A percentile compares a stretch with the other conserved stretches of the same genome.
Evolutionary conservation across 2,329 filamentous ascomycete genomes (phyloP).

Genomic region (Penicillium verrucosum): DNA sequence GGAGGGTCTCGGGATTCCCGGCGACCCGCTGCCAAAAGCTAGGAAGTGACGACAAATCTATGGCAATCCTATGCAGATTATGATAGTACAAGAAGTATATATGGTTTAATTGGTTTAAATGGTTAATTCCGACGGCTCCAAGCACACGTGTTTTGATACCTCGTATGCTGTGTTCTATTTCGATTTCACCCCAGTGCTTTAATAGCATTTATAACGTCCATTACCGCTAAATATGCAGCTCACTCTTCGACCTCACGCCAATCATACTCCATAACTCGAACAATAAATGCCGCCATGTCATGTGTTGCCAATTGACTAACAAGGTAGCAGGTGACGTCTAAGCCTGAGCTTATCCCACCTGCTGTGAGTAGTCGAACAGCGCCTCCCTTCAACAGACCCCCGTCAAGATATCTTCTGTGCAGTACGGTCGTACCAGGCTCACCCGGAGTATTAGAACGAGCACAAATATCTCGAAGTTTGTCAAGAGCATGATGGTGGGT

Average conservation of each 20-base stretch:
- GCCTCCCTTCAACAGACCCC: conserved; percentile 31
- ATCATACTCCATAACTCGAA: conserved; percentile 72
- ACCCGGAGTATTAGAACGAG: conserved; percentile 5
- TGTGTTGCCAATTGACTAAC: conserved; percentile 78
- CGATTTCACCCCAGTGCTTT: not conserved
- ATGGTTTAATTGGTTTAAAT: too few relatives aligned
- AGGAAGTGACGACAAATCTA: not conserved
- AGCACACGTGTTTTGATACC: too few relatives aligned
- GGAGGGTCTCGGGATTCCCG: not conserved
- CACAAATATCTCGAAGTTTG: conserved; percentile 21
- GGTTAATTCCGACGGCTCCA: too few relatives aligned
- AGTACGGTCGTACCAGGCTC: conserved; percentile 10
- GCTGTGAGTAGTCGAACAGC: conserved; percentile 72
- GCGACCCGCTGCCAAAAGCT: not conserved
- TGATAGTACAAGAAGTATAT: too few relatives aligned
- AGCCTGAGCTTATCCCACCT: conserved; percentile 72
- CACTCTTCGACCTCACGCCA: conserved; percentile 54
- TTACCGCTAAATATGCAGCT: not conserved
- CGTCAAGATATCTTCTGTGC: conserved; percentile 23
- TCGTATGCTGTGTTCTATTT: too few relatives aligned
- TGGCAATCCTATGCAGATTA: not conserved
- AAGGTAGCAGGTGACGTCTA: conserved; percentile 81
- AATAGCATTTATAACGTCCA: not conserved
- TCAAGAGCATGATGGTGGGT: conserved; percentile 38
- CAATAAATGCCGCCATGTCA: conserved; percentile 71